phyloP scores from a whole-genome alignment of 148 eudicot genomes.

The Nepenthes mirabilis region DNA sequence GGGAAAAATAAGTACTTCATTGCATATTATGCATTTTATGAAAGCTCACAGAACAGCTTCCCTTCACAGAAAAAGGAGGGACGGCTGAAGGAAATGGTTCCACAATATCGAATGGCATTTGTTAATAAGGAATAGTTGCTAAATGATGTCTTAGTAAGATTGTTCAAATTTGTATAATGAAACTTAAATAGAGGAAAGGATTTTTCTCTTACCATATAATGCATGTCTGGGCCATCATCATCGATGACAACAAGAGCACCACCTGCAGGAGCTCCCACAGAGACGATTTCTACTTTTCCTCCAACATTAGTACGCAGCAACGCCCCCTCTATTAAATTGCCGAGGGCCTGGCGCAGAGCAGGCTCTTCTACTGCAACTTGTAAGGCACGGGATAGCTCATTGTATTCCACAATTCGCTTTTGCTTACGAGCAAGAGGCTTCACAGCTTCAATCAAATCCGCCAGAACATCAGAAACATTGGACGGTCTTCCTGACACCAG shows the following conservation, averaged over 20 bases:
- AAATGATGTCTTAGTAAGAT: background rate
- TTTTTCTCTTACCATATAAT: slow-evolving; percentile 60
- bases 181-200: background rate
- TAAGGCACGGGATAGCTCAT: slow-evolving; percentile 33
- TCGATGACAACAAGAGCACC: slow-evolving; percentile 84
- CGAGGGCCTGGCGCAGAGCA: slow-evolving; percentile 83
- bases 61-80: too few relatives aligned
- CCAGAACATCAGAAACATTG: slow-evolving; percentile 69
- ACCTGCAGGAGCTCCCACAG: slow-evolving; percentile 85
- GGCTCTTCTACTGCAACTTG: slow-evolving; percentile 76
- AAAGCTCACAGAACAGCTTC: background rate
- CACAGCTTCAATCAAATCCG: slow-evolving; percentile 74
- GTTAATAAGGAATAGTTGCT: too few relatives aligned
- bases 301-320: slow-evolving; percentile 66
- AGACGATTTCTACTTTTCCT: slow-evolving; percentile 70
- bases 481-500: slow-evolving; percentile 68
- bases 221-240: slow-evolving; percentile 98
- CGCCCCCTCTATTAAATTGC: slow-evolving; percentile 94
- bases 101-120: background rate
- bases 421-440: slow-evolving; percentile 79
- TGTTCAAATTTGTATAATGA: background rate
- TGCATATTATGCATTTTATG: background rate
- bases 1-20: too few relatives aligned
- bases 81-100: too few relatives aligned
- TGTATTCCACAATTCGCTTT: slow-evolving; percentile 45